Evolutionary conservation across 73 alveolate species (phyloP), one percentile per base, ranked within the genome.

Genomic region (Uronychia setigera): DNA sequence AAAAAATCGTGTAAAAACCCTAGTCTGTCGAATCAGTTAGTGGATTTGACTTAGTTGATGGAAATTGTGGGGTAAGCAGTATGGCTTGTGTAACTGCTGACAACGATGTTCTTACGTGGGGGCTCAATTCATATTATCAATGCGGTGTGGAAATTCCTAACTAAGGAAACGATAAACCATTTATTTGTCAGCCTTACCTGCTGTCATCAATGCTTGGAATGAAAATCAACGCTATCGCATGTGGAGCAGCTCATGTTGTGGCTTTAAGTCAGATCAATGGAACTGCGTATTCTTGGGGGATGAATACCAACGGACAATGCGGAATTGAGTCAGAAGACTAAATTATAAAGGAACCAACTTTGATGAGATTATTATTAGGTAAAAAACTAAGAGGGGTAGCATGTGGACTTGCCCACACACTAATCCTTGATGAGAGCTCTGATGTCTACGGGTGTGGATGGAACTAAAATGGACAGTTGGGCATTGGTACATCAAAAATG

Each of bases 191-290:
- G 30, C 81, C 81, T 1, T 26, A 26, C 28, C 59, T 76, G 32
- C 29, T 76, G 29, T 5, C 35, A 5, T 30, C 81, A 76, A 28
- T 76, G 29, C 35, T 26, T 5, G 81, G 81, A 76, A 76, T 76
- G 59, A 76, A 76, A 27, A 76, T 76, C 1, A 32, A 28, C 1
- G 88, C 80, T 29, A 31, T 81, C 30, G 77, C 88, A 60, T 81
- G 89, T 33, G 89, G 89, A n/a, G 89, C 89, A 0, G 89, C 89
- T 26, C 89, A 82, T 74, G 78, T 77, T 1, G 13, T 82, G 0
- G 60, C 77, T 5, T 29, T 77, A 31, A 74, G 82, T 11, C 60
- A 5, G 26, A 0, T 75, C 26, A 46, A 46, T 46, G 79, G 83
- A 26, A 74, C 74, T 14, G 83, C 78, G 0, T 74, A 19, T 32